Conservation (phyloP, 495 filamentous ascomycete species). For the Xylaria sp. region DNA sequence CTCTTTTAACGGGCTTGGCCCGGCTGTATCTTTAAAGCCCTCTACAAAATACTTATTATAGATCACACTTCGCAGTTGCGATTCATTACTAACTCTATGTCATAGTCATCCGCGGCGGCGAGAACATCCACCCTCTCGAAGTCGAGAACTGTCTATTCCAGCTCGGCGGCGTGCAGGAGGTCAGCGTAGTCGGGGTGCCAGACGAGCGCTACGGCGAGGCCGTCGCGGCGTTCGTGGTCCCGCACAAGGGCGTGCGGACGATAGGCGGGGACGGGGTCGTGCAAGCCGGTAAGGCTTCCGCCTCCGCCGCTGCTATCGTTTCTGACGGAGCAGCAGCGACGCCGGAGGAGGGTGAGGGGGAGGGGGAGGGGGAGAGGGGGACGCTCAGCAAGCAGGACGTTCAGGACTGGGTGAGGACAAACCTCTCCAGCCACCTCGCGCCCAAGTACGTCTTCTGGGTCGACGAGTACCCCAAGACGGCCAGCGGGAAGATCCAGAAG, state of each 20-base stretch:
- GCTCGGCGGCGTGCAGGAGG: constrained; percentile 71
- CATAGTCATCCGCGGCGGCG: constrained; percentile 81
- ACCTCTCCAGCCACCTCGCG: constrained; percentile 78
- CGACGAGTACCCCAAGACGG: constrained; percentile 85
- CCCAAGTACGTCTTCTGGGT: constrained; percentile 92
- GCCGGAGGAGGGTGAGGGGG: background rate
- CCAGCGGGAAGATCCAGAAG: constrained; percentile 97
- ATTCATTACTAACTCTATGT: background rate
- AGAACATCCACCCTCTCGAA: constrained; percentile 96
- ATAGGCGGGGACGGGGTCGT: constrained; percentile 37
- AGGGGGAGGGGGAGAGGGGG: constrained; percentile 27
- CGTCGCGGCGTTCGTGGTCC: constrained; percentile 82
- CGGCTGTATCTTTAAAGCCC: background rate
- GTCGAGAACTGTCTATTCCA: constrained; percentile 89
- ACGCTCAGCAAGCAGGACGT: constrained; percentile 63
- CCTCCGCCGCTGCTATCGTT: background rate
- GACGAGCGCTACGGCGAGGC: constrained; percentile 86
- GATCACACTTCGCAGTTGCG: constrained; percentile 33
- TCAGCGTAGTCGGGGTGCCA: constrained; percentile 81
- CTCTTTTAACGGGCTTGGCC: background rate
- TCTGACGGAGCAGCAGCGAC: background rate
- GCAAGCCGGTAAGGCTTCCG: constrained; percentile 16
- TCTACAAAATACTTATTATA: background rate
- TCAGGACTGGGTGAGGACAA: constrained; percentile 72
- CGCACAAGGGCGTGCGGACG: constrained; percentile 47